Evolutionary conservation across 2,329 filamentous ascomycete species (phyloP).

Genomic region (Epichloe elymi): DNA sequence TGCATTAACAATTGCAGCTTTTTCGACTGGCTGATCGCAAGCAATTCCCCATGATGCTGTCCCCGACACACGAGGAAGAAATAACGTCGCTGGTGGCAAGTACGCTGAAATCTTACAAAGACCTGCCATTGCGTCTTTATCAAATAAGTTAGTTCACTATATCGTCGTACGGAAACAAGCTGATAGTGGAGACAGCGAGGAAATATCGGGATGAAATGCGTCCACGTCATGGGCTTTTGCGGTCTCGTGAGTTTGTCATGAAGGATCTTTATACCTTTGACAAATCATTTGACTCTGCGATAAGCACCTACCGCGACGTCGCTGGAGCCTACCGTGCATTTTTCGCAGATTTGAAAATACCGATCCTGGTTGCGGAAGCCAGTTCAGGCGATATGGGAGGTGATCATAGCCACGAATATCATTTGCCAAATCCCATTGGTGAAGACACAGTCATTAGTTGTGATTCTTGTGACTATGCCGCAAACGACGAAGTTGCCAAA

Average conservation of each 20-base stretch:
- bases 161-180: no score
- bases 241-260: conserved; percentile 89
- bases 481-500: conserved; percentile 75
- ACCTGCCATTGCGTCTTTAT: conserved; percentile 75
- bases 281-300: conserved; percentile 47
- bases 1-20: conserved; percentile 39
- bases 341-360: conserved; percentile 71
- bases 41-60: conserved; percentile 59
- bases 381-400: conserved; percentile 97
- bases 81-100: conserved; percentile 70
- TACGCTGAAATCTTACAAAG: conserved; percentile 68
- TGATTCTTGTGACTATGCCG: conserved; percentile 56
- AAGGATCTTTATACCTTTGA: conserved; percentile 98
- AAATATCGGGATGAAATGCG: conserved; percentile 92
- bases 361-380: conserved; percentile 73
- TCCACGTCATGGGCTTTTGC: conserved; percentile 75
- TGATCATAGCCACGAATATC: conserved; percentile 86
- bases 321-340: conserved; percentile 60
- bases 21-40: conserved; percentile 74
- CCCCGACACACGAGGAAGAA: conserved; percentile 94
- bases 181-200: conserved; percentile 38
- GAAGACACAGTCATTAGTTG: conserved; percentile 80
- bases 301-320: conserved; percentile 69
- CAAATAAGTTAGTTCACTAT: conserved; percentile 57
- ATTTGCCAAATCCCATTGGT: conserved; percentile 64